Percentiles rank a stretch among this genome's conserved stretches.
Conservation (phyloP, 148 eudicot species). For the Fallopia convolvulus region DNA sequence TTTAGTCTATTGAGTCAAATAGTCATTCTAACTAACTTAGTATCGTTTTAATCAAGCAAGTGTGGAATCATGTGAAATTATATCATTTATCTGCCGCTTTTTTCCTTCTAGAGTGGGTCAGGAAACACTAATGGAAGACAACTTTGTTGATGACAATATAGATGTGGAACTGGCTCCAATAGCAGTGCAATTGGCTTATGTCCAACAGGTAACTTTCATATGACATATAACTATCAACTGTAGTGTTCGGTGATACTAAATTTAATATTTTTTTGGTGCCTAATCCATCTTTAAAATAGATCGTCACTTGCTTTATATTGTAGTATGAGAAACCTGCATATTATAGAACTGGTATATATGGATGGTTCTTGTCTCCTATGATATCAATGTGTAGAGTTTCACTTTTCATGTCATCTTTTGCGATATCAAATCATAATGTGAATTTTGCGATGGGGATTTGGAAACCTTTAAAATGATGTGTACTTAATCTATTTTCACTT, state of each 20-base stretch:
- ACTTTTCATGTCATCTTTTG: not conserved
- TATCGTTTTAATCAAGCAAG: no score
- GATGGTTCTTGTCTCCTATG: not conserved
- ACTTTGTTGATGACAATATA: constrained; percentile 68
- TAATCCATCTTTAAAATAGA: no score
- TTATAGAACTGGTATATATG: not conserved
- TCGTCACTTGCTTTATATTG: not conserved
- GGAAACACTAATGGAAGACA: constrained; percentile 80
- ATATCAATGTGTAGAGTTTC: not conserved
- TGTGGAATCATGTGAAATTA: no score
- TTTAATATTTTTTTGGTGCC: no score
- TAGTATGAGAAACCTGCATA: not conserved
- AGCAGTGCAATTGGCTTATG: constrained; percentile 71
- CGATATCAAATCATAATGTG: no score
- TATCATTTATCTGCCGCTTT: not conserved
- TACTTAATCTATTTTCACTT: no score
- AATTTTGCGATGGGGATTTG: no score
- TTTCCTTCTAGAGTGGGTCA: constrained; percentile 54
- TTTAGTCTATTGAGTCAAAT: not conserved
- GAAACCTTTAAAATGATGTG: no score
- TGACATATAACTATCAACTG: constrained; percentile 4
- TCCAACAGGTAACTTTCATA: constrained; percentile 57
- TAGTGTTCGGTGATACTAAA: not conserved
- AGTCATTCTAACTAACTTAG: not conserved
- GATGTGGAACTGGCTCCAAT: constrained; percentile 82